Conservation (phyloP, 192 early-diverging fungal genomes). For the Umbelopsis ramanniana region DNA sequence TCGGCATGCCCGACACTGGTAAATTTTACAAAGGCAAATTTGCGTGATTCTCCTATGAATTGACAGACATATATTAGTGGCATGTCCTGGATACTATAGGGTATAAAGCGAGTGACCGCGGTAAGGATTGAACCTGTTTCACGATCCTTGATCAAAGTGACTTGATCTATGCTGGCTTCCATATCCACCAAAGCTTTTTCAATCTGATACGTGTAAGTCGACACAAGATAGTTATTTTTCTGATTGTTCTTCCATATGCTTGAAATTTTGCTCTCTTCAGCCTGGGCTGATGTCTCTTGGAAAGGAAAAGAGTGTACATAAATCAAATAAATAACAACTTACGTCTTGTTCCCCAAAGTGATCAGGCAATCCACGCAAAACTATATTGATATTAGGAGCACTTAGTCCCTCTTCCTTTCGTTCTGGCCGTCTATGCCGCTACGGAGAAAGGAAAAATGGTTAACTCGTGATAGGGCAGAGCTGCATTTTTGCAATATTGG, state of each 20-base stretch:
- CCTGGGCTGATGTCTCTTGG: neutral
- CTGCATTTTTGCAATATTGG: neutral
- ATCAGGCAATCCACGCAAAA: conserved; percentile 42
- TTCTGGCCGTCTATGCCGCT: conserved; percentile 11
- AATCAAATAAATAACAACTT: conserved; percentile 13
- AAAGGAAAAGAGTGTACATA: neutral
- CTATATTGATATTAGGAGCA: conserved; percentile 45
- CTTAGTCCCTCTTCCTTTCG: conserved; percentile 13
- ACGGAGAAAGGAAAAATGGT: neutral
- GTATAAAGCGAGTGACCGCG: neutral
- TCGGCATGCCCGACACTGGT: conserved; percentile 49
- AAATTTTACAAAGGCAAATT: conserved; percentile 50
- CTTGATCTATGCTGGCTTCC: conserved; percentile 46
- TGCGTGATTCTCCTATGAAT: conserved; percentile 41
- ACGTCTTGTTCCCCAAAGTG: conserved; percentile 36
- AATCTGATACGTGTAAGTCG: conserved; percentile 33
- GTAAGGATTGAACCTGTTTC: conserved; percentile 39
- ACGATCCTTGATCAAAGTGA: conserved; percentile 42
- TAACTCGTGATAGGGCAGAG: neutral
- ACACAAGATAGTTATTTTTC: conserved; percentile 7
- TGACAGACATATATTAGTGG: neutral
- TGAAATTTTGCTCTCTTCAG: no score
- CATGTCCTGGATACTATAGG: neutral
- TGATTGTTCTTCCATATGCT: neutral
- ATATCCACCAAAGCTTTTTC: conserved; percentile 35